Base-by-base conservation (phyloP, 2,329 filamentous ascomycete species). In the Neoarthrinium moseri region DNA sequence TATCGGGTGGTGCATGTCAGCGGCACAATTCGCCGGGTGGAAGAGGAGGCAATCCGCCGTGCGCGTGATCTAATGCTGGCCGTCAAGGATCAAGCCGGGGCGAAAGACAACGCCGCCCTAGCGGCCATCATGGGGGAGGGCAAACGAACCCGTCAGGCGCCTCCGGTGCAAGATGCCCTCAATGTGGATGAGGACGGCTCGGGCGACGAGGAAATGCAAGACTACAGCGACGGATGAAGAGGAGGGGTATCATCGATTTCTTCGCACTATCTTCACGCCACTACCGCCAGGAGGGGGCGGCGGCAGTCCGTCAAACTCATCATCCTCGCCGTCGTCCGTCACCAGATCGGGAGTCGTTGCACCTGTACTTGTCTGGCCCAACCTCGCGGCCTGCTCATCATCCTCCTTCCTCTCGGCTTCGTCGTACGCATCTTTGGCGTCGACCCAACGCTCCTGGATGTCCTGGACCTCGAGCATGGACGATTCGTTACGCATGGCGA, bases 371-470 rank as follows among this genome's bases (percentile, higher is more conserved):
- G 54, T 62, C 26, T 61, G 41, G 3, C 48, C 64, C 47, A 66
- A 68, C 44, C 69, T 66, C 56, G 79, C 83, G 26, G 81, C 82
- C 66, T 95, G 87, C 56, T 87, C 84, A 59, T 91, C 88, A 72
- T 85, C 83, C 45, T 86, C 80, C 59, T 82, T 81, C 48, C 77
- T 74, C 73, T 97, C 94, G 49, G 83, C 71, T 56, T 86, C 84
- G 65, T 99, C 94, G 60, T 89, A 90, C 53, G 87, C 89, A 13
- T 91, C 91, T 63, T 91, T 94, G 32, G 85, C 78, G 68, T 97
- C 92, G 24, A 99, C 72, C 94, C 94, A 99, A 50, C 94, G 79
- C 71, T 99, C 94, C 68, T 99, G 94, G 52, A 97, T 85, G 67
- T 99, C 92, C 49, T 86, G 76, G 8, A 91, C 83, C 57, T 95